Conservation (phyloP, 2,329 filamentous ascomycete genomes). For the Diaporthe ilicicola region DNA sequence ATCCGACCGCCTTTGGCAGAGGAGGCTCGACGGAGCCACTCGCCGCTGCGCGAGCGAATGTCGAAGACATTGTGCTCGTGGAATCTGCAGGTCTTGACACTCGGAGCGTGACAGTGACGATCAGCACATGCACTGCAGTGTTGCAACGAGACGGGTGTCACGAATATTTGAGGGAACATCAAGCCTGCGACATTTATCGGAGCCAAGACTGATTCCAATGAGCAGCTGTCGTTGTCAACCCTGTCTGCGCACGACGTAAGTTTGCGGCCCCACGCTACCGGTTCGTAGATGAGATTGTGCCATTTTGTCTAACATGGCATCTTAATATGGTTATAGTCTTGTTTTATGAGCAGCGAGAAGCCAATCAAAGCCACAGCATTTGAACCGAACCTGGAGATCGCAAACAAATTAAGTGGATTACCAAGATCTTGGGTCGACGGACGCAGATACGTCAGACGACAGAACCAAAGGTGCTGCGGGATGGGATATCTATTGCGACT, state of each 20-base stretch:
- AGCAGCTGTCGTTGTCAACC: neutral
- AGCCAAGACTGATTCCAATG: neutral
- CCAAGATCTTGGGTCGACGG: neutral
- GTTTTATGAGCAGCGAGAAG: neutral
- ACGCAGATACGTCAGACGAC: neutral
- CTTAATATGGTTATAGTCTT: neutral
- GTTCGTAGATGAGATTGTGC: slow-evolving; percentile 5
- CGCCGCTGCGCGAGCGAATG: slow-evolving; percentile 1
- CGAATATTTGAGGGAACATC: neutral
- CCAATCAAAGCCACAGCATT: neutral
- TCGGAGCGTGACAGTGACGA: neutral
- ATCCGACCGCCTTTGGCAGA: slow-evolving; percentile 27
- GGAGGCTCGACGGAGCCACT: slow-evolving; percentile 25
- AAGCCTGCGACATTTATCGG: neutral
- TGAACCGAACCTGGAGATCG: neutral
- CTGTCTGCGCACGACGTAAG: neutral
- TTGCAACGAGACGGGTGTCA: neutral
- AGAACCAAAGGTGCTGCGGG: neutral
- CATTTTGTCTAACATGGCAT: neutral
- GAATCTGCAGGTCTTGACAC: too few species aligned
- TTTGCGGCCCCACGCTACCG: slow-evolving; percentile 15
- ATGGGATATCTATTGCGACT: slow-evolving; percentile 15
- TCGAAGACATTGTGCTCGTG: neutral
- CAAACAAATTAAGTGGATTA: neutral
- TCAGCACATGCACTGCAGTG: neutral